Conservation (phyloP, 371 early-diverging fungal species). For the Actinomortierella wolfii region DNA sequence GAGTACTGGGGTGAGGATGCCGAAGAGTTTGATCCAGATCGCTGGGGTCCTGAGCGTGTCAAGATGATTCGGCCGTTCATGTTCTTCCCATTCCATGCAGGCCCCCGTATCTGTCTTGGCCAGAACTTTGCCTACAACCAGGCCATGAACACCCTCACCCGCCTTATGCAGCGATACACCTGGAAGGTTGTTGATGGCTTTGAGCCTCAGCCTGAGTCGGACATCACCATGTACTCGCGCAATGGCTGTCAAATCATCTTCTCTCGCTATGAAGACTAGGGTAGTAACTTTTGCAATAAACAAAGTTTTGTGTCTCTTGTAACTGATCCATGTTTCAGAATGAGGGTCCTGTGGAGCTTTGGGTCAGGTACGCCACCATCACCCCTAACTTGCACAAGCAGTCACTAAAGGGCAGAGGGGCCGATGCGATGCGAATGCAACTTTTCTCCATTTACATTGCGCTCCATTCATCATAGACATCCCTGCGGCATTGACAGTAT, state of each 20-base stretch:
- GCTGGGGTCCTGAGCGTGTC: slow-evolving; percentile 56
- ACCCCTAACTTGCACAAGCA: no score
- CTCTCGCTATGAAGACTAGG: slow-evolving; percentile 19
- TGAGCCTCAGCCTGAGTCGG: slow-evolving; percentile 41
- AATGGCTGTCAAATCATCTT: slow-evolving; percentile 43
- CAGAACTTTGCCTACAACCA: slow-evolving; percentile 48
- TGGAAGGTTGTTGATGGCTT: slow-evolving; percentile 37
- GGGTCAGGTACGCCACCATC: no score
- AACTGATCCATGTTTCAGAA: no score
- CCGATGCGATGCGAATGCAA: no score
- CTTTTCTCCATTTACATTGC: no score
- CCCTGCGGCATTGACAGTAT: no score
- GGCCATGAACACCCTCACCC: slow-evolving; percentile 38
- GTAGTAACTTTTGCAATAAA: not conserved
- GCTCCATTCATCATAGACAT: no score
- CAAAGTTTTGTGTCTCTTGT: no score
- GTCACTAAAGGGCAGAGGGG: no score
- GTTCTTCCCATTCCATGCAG: slow-evolving; percentile 48
- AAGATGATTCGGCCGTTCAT: slow-evolving; percentile 39
- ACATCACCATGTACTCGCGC: slow-evolving; percentile 45
- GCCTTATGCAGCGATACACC: slow-evolving; percentile 26
- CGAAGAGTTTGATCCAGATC: slow-evolving; percentile 62
- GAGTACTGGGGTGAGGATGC: slow-evolving; percentile 71
- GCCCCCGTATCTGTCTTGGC: slow-evolving; percentile 42
- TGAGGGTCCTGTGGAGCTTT: no score